Evolutionary conservation across 768 basidiomycete species (phyloP).

Genomic region (Favolaschia claudopus): DNA sequence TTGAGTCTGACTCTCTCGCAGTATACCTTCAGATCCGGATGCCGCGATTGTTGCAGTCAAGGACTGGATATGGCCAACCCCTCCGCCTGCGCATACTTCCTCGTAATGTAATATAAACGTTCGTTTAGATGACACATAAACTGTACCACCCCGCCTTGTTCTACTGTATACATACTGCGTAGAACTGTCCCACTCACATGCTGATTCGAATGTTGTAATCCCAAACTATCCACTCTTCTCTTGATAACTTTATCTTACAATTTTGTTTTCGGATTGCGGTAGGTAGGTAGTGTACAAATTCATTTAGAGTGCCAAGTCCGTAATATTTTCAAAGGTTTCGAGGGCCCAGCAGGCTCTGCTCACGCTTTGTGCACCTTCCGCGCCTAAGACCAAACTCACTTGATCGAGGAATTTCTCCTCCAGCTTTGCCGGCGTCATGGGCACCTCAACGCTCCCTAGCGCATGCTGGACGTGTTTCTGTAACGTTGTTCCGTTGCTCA

Average conservation of each 20-base stretch:
- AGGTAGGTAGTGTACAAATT: neutral
- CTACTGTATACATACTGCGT: conserved; percentile 13
- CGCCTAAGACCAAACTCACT: conserved; percentile 24
- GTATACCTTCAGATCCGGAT: conserved; percentile 74
- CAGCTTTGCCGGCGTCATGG: conserved; percentile 25
- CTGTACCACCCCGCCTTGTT: conserved; percentile 21
- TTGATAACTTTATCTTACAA: neutral
- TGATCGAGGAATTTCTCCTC: conserved; percentile 32
- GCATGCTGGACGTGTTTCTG: conserved; percentile 30
- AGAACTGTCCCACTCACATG: conserved; percentile 11
- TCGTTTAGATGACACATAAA: conserved; percentile 25
- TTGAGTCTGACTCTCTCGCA: conserved; percentile 36
- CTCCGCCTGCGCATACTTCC: conserved; percentile 30
- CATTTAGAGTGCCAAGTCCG: conserved; percentile 5
- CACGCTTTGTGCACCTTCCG: conserved; percentile 23
- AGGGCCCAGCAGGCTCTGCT: conserved; percentile 20
- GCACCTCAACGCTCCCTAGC: conserved; percentile 29
- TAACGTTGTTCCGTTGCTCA: conserved; percentile 23
- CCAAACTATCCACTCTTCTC: too few species aligned
- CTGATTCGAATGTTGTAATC: too few species aligned
- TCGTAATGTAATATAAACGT: conserved; percentile 25
- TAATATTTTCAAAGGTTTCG: conserved; percentile 3
- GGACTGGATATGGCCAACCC: conserved; percentile 77
- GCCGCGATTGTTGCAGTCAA: conserved; percentile 72
- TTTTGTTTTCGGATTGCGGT: too few species aligned